Base-by-base conservation (phyloP, 2,329 filamentous ascomycete species). In the Bimuria novae-zelandiae region DNA sequence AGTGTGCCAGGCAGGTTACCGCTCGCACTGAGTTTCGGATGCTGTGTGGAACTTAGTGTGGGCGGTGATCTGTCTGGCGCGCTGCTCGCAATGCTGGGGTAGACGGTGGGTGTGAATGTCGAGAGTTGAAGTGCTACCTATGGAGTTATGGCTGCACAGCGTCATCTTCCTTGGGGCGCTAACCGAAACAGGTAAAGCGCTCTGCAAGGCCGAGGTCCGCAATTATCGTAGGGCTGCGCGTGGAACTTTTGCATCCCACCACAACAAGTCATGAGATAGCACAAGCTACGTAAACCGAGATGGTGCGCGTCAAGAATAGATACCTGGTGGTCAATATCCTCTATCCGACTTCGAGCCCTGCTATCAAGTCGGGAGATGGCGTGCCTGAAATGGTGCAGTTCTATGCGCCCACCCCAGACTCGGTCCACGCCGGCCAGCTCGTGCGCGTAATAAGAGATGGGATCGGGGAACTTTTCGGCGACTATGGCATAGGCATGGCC, bases 291-390 rank as follows among this genome's bases (percentile, higher is more conserved):
- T 33, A 32, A 25, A 39, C 14, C 29, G 23, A 50, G 8, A 97
- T 99, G 94, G 94, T 99, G 55, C 90, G 94, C 70, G 85, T 97
- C 63, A 99, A 99, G 76, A 89, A 96, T 75, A 88, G 94, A 66
- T 99, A 99, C 74, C 84, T 99, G 16, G 85, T 97, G n/a, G 85
- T 97, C 57, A 90, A 96, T 71, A 92, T 97, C 61, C 81, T 97
- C 41, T 97, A 97, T 67, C 91, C 92, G 0, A 81, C 85, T 6
- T 77, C 84, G 11, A 58, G 78, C 8, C 55, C 50, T 23, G 55
- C 56, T 68, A 72, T 52, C 44, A 66, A 64, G 19, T 49, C 53
- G 69, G 63, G 61, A 40, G 61, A 63, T 29, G 75, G 62, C 63
- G 81, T 67, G 73, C 89, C 69, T 73, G 84, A 77, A 40, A 80